These are phyloP conservation scores for Cotoneaster glaucophyllus DNA, from an alignment of 306 rosid genomes.

Conservation along the genomic window DNA sequence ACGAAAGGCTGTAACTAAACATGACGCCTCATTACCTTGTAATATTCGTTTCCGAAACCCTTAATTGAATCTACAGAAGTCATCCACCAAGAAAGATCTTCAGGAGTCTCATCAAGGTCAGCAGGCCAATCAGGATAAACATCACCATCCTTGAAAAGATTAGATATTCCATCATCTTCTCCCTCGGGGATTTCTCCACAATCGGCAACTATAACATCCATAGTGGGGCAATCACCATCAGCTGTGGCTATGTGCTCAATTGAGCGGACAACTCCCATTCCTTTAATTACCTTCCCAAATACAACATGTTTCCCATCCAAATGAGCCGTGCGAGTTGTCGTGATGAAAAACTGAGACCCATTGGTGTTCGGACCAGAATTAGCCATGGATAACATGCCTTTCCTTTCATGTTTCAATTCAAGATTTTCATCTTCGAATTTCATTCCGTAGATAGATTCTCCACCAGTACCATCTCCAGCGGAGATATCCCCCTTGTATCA, in stretches of 20 bases:
- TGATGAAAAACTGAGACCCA: constrained; percentile 85
- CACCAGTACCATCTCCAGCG: constrained; percentile 88
- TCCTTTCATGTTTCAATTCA: constrained; percentile 84
- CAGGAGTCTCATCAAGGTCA: constrained; percentile 60
- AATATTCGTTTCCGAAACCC: constrained; percentile 62
- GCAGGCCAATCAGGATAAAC: constrained; percentile 86
- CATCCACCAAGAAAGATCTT: constrained; percentile 79
- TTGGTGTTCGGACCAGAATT: constrained; percentile 76
- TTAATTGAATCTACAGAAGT: constrained; percentile 64
- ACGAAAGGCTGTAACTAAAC: neutral
- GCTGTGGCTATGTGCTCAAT: constrained; percentile 54
- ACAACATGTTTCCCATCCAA: constrained; percentile 91
- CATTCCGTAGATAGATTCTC: constrained; percentile 80
- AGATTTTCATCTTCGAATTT: constrained; percentile 84
- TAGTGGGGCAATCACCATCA: constrained; percentile 42
- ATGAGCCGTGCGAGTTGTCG: constrained; percentile 75
- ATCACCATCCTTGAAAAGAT: constrained; percentile 87
- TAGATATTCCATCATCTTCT: constrained; percentile 67
- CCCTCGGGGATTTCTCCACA: constrained; percentile 77
- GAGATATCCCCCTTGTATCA: constrained; percentile 95
- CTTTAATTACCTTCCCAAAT: constrained; percentile 75
- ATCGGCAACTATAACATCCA: constrained; percentile 49
- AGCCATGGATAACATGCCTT: constrained; percentile 94
- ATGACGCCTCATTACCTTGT: constrained; percentile 40
- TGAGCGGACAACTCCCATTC: constrained; percentile 86